Base-by-base conservation (phyloP, 768 basidiomycete genomes). In the Neoboletus magnificus region DNA sequence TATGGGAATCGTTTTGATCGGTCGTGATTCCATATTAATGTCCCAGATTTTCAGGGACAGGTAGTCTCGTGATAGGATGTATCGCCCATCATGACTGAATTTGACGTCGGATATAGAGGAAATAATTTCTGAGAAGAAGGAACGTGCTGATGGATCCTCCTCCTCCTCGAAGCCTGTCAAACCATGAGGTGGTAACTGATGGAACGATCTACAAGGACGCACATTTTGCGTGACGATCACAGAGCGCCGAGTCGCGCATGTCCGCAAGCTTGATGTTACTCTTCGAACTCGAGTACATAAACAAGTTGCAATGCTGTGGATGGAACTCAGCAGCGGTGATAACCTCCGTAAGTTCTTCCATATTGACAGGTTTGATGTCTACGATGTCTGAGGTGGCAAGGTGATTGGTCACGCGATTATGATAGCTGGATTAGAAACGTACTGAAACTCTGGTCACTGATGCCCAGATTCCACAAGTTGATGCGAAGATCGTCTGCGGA, bases 241-340 rank as follows among this genome's bases (percentile, higher is more conserved):
- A 99, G 53, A 99, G 76, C 4, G 97, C 97, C 23, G 94, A 92
- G 60, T 98, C 95, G 47, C 97, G 86, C 97, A 99, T 99, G 76
- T 99, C 97, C 22, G 95, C 96, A 55, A 99, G 85, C 77, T 98
- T 98, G 81, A 99, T 98, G 72, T 97, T 98, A 65, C 94, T 96
- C 76, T 98, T 98, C 56, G 97, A 98, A 75, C 93, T 95, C 59
- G 96, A 98, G 73, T 98, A 99, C 94, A 98, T 97, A 79, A 99
- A 98, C 48, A 92, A 78, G 73, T 98, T 98, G 85, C 97, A 98
- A 60, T 96, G 91, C 50, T 85, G 82, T 32, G 97, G 97, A 70
- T 98, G 97, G 75, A 99, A 98, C 75, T 99, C 97, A 46, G 97
- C 93, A 12, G 96, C 93, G n/a, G 97, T 99, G 73, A 99, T 98